These are phyloP conservation scores for Oxyria digyna DNA, from an alignment of 148 eudicot species.

Conservation along the genomic window DNA sequence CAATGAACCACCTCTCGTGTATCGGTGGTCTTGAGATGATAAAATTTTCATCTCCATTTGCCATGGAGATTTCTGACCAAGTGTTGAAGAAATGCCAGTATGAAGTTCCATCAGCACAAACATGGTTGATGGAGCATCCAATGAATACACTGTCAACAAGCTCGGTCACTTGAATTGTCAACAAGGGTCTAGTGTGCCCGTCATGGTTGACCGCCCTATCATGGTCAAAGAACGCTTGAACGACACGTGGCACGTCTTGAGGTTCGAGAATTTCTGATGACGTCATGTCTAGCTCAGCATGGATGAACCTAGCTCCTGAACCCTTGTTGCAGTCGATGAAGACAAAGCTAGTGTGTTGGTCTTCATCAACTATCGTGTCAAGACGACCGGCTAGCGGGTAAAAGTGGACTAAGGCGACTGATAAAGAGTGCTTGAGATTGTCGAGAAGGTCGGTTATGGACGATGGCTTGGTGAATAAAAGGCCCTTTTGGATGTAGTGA, in stretches of 20 bases:
- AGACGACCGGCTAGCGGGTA: constrained; percentile 6
- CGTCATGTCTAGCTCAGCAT: not conserved
- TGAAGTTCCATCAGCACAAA: constrained; percentile 13
- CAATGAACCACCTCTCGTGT: constrained; percentile 9
- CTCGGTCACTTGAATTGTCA: constrained; percentile 13
- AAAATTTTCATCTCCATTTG: not conserved
- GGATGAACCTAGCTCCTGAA: constrained; percentile 7
- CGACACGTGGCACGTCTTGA: constrained; percentile 1
- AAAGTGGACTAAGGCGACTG: constrained; percentile 4
- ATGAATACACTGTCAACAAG: constrained; percentile 5
- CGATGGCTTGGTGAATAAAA: constrained; percentile 15
- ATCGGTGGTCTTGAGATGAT: constrained; percentile 12
- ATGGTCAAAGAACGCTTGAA: constrained; percentile 11
- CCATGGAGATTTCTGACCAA: constrained; percentile 14
- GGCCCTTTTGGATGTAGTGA: constrained; percentile 38
- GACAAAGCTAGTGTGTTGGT: not conserved
- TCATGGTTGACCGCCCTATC: constrained; percentile 14
- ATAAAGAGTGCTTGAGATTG: constrained; percentile 7
- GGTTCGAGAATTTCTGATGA: constrained; percentile 6
- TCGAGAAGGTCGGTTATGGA: not conserved
- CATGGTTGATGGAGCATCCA: constrained; percentile 8
- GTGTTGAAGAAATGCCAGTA: constrained; percentile 17
- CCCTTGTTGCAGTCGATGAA: constrained; percentile 9
- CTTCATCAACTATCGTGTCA: not conserved
- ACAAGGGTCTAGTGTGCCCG: constrained; percentile 7